phyloP scores from a whole-genome alignment of 768 basidiomycete species.

The Clitopilus passeckerianus region DNA sequence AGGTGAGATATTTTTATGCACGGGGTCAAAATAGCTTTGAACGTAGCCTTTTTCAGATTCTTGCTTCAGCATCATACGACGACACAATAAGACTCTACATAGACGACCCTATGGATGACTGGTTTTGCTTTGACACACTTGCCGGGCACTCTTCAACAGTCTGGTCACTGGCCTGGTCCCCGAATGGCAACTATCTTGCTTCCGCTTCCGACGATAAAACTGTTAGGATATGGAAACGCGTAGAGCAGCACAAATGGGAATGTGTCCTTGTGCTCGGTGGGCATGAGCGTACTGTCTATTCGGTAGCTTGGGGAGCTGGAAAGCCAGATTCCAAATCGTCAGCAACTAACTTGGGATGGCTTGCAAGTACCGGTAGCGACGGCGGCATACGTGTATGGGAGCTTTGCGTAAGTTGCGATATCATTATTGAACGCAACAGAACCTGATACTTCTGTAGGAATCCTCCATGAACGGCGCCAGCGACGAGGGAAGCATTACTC shows the following conservation, averaged over 20 bases:
- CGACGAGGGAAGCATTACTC: constrained; percentile 2
- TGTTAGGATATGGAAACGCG: constrained; percentile 79
- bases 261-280: constrained; percentile 53
- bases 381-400: constrained; percentile 82
- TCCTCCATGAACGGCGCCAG: constrained; percentile 10
- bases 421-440: constrained; percentile 2
- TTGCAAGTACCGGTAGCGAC: constrained; percentile 85
- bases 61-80: constrained; percentile 96
- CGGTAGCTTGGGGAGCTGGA: constrained; percentile 65
- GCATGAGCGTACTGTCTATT: constrained; percentile 76
- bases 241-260: constrained; percentile 58
- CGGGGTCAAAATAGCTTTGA: constrained; percentile 6
- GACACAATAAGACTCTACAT: constrained; percentile 92
- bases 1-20: constrained; percentile 45
- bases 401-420: constrained; percentile 41
- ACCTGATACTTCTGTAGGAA: constrained; percentile 17
- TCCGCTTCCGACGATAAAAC: constrained; percentile 84
- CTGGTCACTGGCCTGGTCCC: constrained; percentile 84
- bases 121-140: constrained; percentile 83
- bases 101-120: constrained; percentile 93
- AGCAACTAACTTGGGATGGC: constrained; percentile 54
- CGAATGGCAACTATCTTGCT: constrained; percentile 75
- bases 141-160: constrained; percentile 84
- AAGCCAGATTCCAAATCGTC: constrained; percentile 20
- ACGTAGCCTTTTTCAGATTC: constrained; percentile 52